Evolutionary conservation across 495 filamentous ascomycete genomes (phyloP), one percentile per base, ranked within the genome.

Genomic region (Penicillium odoratum): DNA sequence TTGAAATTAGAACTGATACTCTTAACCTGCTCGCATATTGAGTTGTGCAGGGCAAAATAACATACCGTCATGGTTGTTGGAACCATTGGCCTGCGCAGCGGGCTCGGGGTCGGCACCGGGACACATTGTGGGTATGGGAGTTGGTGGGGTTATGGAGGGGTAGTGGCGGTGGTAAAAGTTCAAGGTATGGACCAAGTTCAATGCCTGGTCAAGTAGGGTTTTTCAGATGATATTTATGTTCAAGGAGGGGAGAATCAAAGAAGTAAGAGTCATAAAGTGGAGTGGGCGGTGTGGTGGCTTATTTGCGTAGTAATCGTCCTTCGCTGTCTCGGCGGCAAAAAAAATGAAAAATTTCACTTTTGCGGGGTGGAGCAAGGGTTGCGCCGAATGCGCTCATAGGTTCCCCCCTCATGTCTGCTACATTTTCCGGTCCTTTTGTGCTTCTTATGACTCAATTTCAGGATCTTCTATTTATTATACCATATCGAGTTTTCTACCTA

Each of bases 71-170:
- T 59, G 64, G 51, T 58, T 69, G 57, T 67, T 59, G 40, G 56
- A 18, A 42, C 42, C 66, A 46, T 59, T 58, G 40, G 67, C 46
- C 9, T 74, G 74, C 68, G 74, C 76, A 74, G 76, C 79, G 67
- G 76, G 61, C 72, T 76, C 73, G 58, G 70, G 49, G 64, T 77
- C 74, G 71, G 72, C 72, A 69, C 76, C 74, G 58, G 76, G 72
- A 64, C 74, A 78, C 76, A 79, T 79, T 70, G 66, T 77, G 70
- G 51, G 58, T 50, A 45, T 49, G 58, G 60, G 62, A 29, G 21
- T 42, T 63, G 51, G 59, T 61, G 62, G 66, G 64, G 68, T 61
- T 63, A 60, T 60, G 67, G 64, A 58, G 60, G 62, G 55, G 60
- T 55, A 54, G 51, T 58, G 50, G 31, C 48, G 44, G 57, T 42